Percentiles rank a stretch among this genome's conserved stretches.
phyloP scores from a whole-genome alignment of 768 basidiomycete genomes.

The Dentipellis fragilis region DNA sequence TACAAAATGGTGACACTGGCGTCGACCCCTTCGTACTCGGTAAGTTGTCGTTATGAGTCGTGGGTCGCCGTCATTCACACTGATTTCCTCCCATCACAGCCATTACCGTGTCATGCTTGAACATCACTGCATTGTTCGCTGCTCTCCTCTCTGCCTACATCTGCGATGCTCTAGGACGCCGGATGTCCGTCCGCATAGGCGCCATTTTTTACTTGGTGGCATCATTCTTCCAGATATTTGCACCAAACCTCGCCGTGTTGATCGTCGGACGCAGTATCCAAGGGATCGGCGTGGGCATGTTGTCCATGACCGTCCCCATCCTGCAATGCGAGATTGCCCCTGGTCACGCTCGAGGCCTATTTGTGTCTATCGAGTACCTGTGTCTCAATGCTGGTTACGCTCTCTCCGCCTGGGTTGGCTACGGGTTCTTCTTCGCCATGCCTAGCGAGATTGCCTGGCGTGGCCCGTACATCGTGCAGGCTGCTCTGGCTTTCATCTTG shows the following conservation, averaged over 20 bases:
- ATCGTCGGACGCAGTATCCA: slow-evolving; percentile 62
- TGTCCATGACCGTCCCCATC: slow-evolving; percentile 12
- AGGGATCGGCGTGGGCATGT: slow-evolving; percentile 64
- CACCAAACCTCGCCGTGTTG: slow-evolving; percentile 41
- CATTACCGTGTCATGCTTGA: slow-evolving; percentile 38
- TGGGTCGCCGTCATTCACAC: neutral
- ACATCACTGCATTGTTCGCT: slow-evolving; percentile 39
- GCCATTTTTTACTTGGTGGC: slow-evolving; percentile 39
- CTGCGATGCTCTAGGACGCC: slow-evolving; percentile 40
- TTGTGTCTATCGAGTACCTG: slow-evolving; percentile 44
- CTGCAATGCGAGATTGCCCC: slow-evolving; percentile 14
- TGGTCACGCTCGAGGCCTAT: slow-evolving; percentile 33
- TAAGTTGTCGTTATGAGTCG: slow-evolving; percentile 13
- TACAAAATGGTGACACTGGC: slow-evolving; percentile 32
- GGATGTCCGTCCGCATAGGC: slow-evolving; percentile 40
- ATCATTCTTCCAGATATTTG: slow-evolving; percentile 39
- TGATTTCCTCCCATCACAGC: slow-evolving; percentile 19
- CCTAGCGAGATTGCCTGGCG: slow-evolving; percentile 43
- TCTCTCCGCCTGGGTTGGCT: slow-evolving; percentile 38
- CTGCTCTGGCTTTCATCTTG: slow-evolving; percentile 37
- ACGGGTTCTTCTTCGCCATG: slow-evolving; percentile 36
- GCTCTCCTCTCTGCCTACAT: slow-evolving; percentile 37
- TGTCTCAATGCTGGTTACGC: slow-evolving; percentile 43
- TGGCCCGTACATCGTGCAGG: slow-evolving; percentile 46
- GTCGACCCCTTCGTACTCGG: slow-evolving; percentile 38